Percentiles rank a stretch among this genome's conserved stretches.
Conservation (phyloP, 2,329 filamentous ascomycete species). For the Penicillium sp. region DNA sequence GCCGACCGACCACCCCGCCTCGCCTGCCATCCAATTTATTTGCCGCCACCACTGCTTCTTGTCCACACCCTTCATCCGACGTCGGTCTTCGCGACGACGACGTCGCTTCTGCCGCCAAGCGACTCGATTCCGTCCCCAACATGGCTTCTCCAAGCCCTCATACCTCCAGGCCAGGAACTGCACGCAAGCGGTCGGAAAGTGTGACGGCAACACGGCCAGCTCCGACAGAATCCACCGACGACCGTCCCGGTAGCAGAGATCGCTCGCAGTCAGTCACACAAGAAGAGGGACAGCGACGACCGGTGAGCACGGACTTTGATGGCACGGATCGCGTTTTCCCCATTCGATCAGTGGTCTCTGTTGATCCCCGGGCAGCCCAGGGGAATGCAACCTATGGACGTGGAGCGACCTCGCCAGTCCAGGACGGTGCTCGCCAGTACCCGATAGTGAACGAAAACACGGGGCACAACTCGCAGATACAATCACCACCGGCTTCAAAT, state of each 20-base stretch:
- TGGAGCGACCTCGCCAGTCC: slow-evolving; percentile 15
- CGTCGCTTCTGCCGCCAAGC: not conserved
- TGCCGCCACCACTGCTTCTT: not conserved
- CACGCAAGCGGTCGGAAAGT: slow-evolving; percentile 10
- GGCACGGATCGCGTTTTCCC: slow-evolving; percentile 64
- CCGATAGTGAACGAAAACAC: slow-evolving; percentile 25
- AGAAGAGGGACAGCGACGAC: slow-evolving; percentile 2
- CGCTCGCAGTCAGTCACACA: slow-evolving; percentile 15
- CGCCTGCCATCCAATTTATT: not conserved
- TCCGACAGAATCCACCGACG: not conserved
- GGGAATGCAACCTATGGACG: slow-evolving; percentile 11
- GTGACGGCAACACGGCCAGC: not conserved
- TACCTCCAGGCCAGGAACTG: slow-evolving; percentile 2
- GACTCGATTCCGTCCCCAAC: not conserved
- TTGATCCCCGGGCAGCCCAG: slow-evolving; percentile 51
- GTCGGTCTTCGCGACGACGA: not conserved
- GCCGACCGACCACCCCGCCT: not conserved
- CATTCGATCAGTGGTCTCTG: slow-evolving; percentile 71
- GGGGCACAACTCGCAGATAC: slow-evolving; percentile 19
- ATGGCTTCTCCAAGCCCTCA: slow-evolving; percentile 8
- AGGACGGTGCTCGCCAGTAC: slow-evolving; percentile 23
- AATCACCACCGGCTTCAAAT: slow-evolving; percentile 2
- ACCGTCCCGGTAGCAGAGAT: slow-evolving; percentile 8
- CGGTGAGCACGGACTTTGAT: slow-evolving; percentile 10
- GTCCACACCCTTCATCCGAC: not conserved